Conservation (phyloP, 2,329 filamentous ascomycete species). For the Fusarium citri region DNA sequence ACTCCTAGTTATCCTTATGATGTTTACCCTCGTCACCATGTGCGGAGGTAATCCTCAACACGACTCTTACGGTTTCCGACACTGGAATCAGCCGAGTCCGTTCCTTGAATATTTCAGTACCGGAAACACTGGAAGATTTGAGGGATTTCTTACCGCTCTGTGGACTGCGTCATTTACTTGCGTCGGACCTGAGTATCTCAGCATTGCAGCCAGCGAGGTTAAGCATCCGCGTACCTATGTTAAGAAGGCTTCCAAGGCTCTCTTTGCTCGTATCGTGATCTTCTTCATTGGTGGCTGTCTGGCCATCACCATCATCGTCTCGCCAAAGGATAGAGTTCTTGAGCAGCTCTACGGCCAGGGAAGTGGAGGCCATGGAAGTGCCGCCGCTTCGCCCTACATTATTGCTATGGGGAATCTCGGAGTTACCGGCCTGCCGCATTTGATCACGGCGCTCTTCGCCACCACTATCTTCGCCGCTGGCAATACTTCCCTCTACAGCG, state of each 20-base stretch:
- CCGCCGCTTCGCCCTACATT: constrained; percentile 59
- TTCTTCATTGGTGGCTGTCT: constrained; percentile 21
- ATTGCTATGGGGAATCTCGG: constrained; percentile 62
- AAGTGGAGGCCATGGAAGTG: constrained; percentile 52
- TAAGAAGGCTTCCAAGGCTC: constrained; percentile 62
- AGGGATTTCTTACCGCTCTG: constrained; percentile 73
- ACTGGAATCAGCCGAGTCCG: constrained; percentile 71
- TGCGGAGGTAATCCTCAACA: constrained; percentile 68
- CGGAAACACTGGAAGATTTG: constrained; percentile 71
- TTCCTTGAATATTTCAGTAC: constrained; percentile 65
- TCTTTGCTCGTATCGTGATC: constrained; percentile 61
- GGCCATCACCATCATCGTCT: constrained; percentile 70
- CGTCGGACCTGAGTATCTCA: constrained; percentile 71
- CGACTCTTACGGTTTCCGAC: constrained; percentile 71
- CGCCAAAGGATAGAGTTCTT: constrained; percentile 66
- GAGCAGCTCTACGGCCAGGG: constrained; percentile 63
- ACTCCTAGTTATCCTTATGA: constrained; percentile 55
- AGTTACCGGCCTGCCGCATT: constrained; percentile 63
- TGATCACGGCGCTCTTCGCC: constrained; percentile 64
- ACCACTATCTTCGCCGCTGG: constrained; percentile 50
- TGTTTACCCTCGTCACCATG: constrained; percentile 70
- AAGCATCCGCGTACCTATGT: constrained; percentile 68
- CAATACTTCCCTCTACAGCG: constrained; percentile 58
- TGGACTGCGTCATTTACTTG: constrained; percentile 70
- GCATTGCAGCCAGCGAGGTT: constrained; percentile 72